Evolutionary conservation across 805 yeast genomes (phyloP), one percentile per base, ranked within the genome.

Genomic region (Ogataea dorogensis): DNA sequence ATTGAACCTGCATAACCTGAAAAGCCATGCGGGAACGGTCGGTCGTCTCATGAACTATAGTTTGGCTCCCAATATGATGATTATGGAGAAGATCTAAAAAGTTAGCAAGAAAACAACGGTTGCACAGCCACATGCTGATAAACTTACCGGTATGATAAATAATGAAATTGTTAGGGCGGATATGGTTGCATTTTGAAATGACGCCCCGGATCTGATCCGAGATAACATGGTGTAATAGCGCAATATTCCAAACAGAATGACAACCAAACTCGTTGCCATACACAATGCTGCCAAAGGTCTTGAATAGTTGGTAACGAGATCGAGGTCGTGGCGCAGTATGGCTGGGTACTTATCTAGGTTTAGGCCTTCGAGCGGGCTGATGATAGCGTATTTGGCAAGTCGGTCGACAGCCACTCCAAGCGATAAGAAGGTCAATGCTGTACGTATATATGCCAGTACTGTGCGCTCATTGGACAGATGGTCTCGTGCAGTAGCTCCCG

Each of bases 381-480:
- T 25, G 10, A 57, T 39, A 2, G 53, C 42, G 12, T 73, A 54
- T 40, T 74, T 63, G 44, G 74, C 67, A 31, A 79, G 56, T 47
- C 76, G 82, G 0, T 77, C 59, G 4, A 75, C 64, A 5, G 73
- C 76, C 7, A 78, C 64, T 0, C 83, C 83, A 7, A 75, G 63
- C 1, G 79, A 62, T 3, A 73, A 59, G 35, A 77, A 64, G 15
- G 71, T 69, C 17, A 78, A 49, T 2, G 78, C 65, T 0, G 84
- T 77, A 32, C 84, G 61, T 10, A 73, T 47, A 73, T 81, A 79
- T 0, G 84, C 82, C 8, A 79, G 53, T 24, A 71, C 68, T 1
- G 84, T 78, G 42, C 85, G 58, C 46, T 79, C 84, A 46, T 77
- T 77, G 6, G 85, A 79, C 61, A 78, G 42, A 46, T 75, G 79